These are phyloP conservation scores for Arthrinium phaeospermum DNA, from an alignment of 2,329 filamentous ascomycete species.

Conservation along the genomic window DNA sequence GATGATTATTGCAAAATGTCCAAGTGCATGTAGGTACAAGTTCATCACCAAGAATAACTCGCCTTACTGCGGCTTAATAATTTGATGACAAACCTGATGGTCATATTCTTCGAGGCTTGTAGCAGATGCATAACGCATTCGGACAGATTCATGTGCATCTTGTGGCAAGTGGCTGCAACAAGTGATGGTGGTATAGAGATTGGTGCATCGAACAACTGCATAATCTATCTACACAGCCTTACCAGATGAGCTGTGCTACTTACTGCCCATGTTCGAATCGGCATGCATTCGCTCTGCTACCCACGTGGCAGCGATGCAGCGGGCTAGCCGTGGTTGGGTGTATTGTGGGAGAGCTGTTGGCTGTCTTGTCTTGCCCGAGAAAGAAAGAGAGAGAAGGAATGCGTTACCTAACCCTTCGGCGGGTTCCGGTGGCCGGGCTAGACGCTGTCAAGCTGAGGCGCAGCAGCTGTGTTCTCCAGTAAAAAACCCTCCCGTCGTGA, in stretches of 20 bases:
- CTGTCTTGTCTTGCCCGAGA: background rate
- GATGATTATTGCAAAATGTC: background rate
- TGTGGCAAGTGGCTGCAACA: no score
- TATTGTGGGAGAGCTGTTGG: background rate
- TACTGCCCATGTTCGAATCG: background rate
- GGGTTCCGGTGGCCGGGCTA: background rate
- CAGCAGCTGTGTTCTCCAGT: slow-evolving; percentile 2
- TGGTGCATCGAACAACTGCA: background rate
- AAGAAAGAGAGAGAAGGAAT: background rate
- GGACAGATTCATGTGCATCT: background rate
- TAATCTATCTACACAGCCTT: slow-evolving; percentile 11
- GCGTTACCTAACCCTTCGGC: background rate
- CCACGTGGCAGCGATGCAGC: background rate
- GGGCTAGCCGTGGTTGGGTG: background rate
- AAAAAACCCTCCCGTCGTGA: background rate
- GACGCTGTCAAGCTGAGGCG: background rate
- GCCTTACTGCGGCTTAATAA: background rate
- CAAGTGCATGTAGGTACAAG: background rate
- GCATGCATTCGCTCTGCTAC: background rate
- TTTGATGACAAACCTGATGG: no score
- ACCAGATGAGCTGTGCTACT: background rate
- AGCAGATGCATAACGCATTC: background rate
- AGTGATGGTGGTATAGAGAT: background rate
- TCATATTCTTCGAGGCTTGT: background rate
- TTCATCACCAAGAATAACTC: background rate